phyloP scores from a whole-genome alignment of 1,284 basidiomycete species.

The Malassezia globosa region DNA sequence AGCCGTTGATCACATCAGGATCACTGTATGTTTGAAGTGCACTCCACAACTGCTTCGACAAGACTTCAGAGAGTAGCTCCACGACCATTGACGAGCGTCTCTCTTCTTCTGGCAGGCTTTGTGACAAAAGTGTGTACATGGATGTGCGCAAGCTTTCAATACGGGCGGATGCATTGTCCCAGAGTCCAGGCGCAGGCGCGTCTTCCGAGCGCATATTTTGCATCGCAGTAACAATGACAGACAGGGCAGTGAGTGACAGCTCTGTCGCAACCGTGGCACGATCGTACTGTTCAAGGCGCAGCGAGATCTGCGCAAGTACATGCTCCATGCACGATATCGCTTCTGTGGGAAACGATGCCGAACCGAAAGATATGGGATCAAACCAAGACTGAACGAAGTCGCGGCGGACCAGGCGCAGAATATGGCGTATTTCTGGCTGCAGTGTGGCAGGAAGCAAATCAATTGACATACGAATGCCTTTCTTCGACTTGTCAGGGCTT shows the following conservation, averaged over 20 bases:
- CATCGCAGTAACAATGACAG: slow-evolving; percentile 12
- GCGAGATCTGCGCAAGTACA: slow-evolving; percentile 4
- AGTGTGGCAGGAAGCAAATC: slow-evolving; percentile 2
- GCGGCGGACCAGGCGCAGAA: slow-evolving; percentile 7
- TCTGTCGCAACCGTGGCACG: slow-evolving; percentile 13
- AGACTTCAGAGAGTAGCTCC: slow-evolving; percentile 10
- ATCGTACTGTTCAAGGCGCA: slow-evolving; percentile 9
- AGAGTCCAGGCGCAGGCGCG: slow-evolving; percentile 3
- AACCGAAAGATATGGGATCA: slow-evolving; percentile 15
- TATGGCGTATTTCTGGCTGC: slow-evolving; percentile 2
- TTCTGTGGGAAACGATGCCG: slow-evolving; percentile 7
- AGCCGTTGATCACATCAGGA: slow-evolving; percentile 14
- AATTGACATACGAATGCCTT: not conserved
- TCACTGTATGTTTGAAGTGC: slow-evolving; percentile 10
- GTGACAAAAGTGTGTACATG: slow-evolving; percentile 6
- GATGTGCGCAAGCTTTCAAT: slow-evolving; percentile 13
- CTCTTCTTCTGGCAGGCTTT: slow-evolving; percentile 12
- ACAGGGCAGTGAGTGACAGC: slow-evolving; percentile 13
- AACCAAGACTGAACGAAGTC: slow-evolving; percentile 21
- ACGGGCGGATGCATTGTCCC: slow-evolving; percentile 3
- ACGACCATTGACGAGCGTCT: slow-evolving; percentile 4
- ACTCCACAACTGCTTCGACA: slow-evolving; percentile 13
- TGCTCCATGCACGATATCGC: slow-evolving; percentile 8
- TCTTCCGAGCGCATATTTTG: slow-evolving; percentile 1
- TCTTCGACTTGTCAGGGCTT: not conserved